Evolutionary conservation across 495 filamentous ascomycete species (phyloP), one percentile per base, ranked within the genome.

Genomic region (Penicillium robsamsonii): DNA sequence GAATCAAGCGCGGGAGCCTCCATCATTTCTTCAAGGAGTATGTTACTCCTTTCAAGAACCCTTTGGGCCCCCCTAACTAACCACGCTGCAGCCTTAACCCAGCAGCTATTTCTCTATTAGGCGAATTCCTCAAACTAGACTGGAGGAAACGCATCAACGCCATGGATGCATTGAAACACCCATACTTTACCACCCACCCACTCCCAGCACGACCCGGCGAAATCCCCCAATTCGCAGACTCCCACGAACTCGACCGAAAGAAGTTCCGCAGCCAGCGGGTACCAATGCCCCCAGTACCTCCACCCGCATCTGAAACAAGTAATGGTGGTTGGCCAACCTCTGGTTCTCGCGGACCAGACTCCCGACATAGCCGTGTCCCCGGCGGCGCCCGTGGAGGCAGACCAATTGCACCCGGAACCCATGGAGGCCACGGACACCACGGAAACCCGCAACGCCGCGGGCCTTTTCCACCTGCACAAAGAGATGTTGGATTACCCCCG

Each of bases 201-300:
- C 78, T 84, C n/a, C 95, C 94, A 10, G 85, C 91, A 17, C 79
- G 77, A 49, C 87, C 93, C 4, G 83, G 85, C 56, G 92, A 97
- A 33, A 74, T 99, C 20, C 94, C 94, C 20, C 80, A 75, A 17
- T 97, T 95, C 60, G 88, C 94, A 59, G 95, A 97, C 59, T 96
- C 91, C 17, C 94, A 99, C 73, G 94, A 99, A 71, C 77, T 97
- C 20, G 94, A 99, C 64, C 85, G 94, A 33, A 83, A 91, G 55
- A 93, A 91, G 68, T 89, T 91, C 64, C 87, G 93, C 57, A 84
- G 87, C 57, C 83, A 92, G 58, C 87, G 87, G 64, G 85, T 84
- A 12, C 84, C 83, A 15, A 78, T 91, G 45, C 93, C 94, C 24
- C 94, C 94, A 17, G 92, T 91, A 18, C 95, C 94, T 12, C 89